Percentiles rank a stretch among this genome's conserved stretches.
Conservation (phyloP, 345 rosid species). For the Ceriops tagal region DNA sequence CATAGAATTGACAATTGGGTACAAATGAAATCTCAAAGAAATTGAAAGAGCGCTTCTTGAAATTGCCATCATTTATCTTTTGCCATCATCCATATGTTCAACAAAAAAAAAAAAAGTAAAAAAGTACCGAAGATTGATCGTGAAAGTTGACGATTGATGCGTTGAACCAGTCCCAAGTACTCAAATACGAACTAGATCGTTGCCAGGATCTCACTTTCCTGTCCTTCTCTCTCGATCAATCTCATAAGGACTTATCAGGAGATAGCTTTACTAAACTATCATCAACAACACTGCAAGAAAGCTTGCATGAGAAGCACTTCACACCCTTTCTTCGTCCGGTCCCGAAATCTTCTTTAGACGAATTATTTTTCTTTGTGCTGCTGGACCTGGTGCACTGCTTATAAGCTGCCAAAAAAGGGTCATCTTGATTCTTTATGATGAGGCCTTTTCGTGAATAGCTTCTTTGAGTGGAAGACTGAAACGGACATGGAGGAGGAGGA, state of each 20-base stretch:
- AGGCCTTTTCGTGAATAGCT: slow-evolving; percentile 30
- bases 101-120: no score
- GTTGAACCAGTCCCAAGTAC: neutral
- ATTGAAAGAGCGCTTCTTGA: no score
- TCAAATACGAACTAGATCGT: no score
- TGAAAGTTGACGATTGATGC: neutral
- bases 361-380: slow-evolving; percentile 14
- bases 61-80: no score
- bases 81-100: no score
- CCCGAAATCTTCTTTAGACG: slow-evolving; percentile 1
- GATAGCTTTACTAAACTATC: slow-evolving; percentile 38
- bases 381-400: slow-evolving; percentile 45
- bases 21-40: no score
- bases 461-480: slow-evolving; percentile 33
- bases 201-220: neutral
- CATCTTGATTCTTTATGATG: slow-evolving; percentile 18
- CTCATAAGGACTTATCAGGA: slow-evolving; percentile 18
- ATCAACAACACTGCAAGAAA: slow-evolving; percentile 37
- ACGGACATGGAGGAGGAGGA: slow-evolving; percentile 41
- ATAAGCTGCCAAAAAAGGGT: slow-evolving; percentile 50
- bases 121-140: no score
- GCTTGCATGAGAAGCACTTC: slow-evolving; percentile 35
- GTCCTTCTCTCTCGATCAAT: slow-evolving; percentile 2
- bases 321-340: slow-evolving; percentile 17
- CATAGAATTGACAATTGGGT: no score